Evolutionary conservation across 306 rosid species (phyloP).

Genomic region (Pyrus pyrifolia): DNA sequence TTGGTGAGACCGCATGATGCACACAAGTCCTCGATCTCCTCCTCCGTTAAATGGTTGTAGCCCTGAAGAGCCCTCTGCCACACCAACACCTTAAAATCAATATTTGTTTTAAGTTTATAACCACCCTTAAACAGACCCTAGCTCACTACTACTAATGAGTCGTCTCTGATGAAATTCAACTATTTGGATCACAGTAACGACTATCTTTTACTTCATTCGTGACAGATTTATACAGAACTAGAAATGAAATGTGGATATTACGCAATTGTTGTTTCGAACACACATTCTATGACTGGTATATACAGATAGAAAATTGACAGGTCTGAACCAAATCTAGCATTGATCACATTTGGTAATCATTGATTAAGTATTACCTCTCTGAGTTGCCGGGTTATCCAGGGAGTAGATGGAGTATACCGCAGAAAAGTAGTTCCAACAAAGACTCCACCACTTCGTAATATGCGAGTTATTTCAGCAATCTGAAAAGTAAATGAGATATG

Average conservation of each 20-base stretch:
- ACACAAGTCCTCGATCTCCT: conserved; percentile 67
- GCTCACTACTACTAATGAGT: not conserved
- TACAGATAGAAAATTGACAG: not conserved
- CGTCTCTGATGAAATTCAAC: not conserved
- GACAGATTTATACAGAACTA: not conserved
- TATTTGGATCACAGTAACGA: not conserved
- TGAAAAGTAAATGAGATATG: conserved; percentile 15
- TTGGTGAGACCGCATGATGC: conserved; percentile 74
- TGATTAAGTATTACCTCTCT: conserved; percentile 45
- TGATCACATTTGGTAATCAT: not conserved
- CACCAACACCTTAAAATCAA: not conserved
- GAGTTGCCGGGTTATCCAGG: conserved; percentile 38
- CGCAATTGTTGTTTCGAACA: not conserved
- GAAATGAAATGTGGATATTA: not conserved
- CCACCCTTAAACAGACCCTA: not conserved
- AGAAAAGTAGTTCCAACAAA: conserved; percentile 90
- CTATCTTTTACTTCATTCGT: not conserved
- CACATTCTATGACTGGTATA: not conserved
- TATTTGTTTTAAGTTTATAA: conserved; percentile 9
- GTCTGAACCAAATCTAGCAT: conserved; percentile 2
- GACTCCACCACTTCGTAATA: conserved; percentile 69
- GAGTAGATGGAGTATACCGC: conserved; percentile 61
- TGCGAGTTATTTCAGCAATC: conserved; percentile 76
- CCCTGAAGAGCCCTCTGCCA: conserved; percentile 41
- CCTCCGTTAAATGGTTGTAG: conserved; percentile 42